These are phyloP conservation scores for Candida sp. DNA, from an alignment of 1,139 yeast genomes.

Conservation along the genomic window DNA sequence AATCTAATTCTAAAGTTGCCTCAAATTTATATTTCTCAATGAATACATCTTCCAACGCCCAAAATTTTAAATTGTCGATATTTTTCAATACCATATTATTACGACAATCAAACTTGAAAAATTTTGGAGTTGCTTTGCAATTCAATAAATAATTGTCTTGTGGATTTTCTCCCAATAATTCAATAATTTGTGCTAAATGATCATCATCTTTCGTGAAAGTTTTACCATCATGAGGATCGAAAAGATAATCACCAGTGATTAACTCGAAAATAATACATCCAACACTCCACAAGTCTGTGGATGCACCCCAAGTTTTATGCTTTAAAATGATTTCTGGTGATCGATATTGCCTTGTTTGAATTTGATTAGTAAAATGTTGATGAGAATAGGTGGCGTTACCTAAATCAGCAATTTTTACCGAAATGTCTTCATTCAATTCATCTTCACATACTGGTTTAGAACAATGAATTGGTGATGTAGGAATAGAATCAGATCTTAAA, in stretches of 20 bases:
- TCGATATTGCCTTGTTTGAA: constrained; percentile 84
- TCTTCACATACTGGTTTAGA: constrained; percentile 26
- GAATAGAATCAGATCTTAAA: constrained; percentile 4
- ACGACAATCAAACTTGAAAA: constrained; percentile 40
- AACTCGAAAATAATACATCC: constrained; percentile 82
- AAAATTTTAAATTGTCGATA: constrained; percentile 61
- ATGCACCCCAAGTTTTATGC: constrained; percentile 78
- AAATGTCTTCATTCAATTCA: constrained; percentile 9
- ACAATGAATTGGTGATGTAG: constrained; percentile 20
- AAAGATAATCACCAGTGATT: constrained; percentile 79
- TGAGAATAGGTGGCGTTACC: constrained; percentile 82
- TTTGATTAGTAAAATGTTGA: constrained; percentile 76
- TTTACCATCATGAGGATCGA: constrained; percentile 73
- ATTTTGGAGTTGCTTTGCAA: constrained; percentile 51
- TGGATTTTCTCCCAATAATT: constrained; percentile 60
- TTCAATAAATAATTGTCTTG: constrained; percentile 41
- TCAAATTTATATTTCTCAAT: constrained; percentile 50
- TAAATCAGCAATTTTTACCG: constrained; percentile 70
- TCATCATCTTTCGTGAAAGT: constrained; percentile 74
- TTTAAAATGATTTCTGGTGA: constrained; percentile 72
- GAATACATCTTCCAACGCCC: constrained; percentile 67
- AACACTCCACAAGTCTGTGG: constrained; percentile 80
- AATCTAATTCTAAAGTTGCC: constrained; percentile 26
- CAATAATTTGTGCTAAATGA: constrained; percentile 79
- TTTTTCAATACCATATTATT: constrained; percentile 46